These are phyloP conservation scores for Populus pruinosa DNA, from an alignment of 345 rosid species.

Conservation along the genomic window DNA sequence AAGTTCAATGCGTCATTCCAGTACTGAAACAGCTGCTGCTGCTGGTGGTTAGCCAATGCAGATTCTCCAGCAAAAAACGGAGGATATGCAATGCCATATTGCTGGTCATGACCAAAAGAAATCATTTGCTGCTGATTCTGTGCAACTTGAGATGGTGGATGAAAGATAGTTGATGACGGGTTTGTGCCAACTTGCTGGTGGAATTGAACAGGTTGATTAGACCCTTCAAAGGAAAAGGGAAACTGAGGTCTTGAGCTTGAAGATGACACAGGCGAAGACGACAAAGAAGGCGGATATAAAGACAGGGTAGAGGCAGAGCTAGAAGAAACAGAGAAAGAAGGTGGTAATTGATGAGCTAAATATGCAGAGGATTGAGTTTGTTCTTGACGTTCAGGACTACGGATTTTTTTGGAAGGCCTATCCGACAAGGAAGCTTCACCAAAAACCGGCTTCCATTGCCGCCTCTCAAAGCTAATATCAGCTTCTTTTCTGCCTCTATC, in stretches of 20 bases:
- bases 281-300: conserved; percentile 11
- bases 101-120: conserved; percentile 59
- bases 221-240: conserved; percentile 52
- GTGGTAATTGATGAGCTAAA: conserved; percentile 10
- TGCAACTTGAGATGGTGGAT: conserved; percentile 26
- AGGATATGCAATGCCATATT: conserved; percentile 25
- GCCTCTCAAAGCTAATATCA: conserved; percentile 30
- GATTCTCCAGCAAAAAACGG: conserved; percentile 33
- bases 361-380: conserved; percentile 23
- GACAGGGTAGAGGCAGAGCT: conserved; percentile 1
- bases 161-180: conserved; percentile 23
- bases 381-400: conserved; percentile 55
- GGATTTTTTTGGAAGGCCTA: conserved; percentile 60
- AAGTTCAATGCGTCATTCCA: conserved; percentile 61
- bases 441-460: conserved; percentile 49
- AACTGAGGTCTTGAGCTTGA: conserved; percentile 36
- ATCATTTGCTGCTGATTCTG: conserved; percentile 58
- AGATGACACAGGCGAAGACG: conserved; percentile 16
- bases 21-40: conserved; percentile 48
- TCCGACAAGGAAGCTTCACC: conserved; percentile 51
- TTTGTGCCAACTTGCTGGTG: conserved; percentile 37
- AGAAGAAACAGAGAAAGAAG: conserved; percentile 20
- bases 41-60: conserved; percentile 22
- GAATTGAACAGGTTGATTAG: conserved; percentile 32
- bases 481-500: conserved; percentile 33